Base-by-base conservation (phyloP, 1,139 yeast genomes). In the Saccharomyces hybrid region DNA sequence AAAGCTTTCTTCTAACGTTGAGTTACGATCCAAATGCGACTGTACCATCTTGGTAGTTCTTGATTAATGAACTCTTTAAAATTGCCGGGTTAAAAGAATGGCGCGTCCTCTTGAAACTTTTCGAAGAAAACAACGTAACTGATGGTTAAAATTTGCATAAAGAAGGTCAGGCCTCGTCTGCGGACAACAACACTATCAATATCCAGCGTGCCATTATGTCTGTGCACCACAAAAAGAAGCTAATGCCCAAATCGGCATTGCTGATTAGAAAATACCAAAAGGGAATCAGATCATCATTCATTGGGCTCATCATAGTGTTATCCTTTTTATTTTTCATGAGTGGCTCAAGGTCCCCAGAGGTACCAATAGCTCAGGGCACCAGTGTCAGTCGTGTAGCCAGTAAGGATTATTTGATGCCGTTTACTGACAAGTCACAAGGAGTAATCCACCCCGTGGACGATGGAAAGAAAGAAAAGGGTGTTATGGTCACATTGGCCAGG, bases 401-500 rank as follows among this genome's bases (percentile, higher is more conserved):
- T 32, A 53, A 48, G 3, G 56, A 57, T 19, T 62, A 62, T 49
- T 44, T 57, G 46, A 55, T 63, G 54, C 70, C 71, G 8, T 61
- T 58, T 47, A 60, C 69, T 5, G 71, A 68, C 55, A 58, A 55
- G 28, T 60, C 65, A 9, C 71, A 68, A 55, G 54, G 57, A 7
- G 67, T 67, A 6, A 52, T 56, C 8, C 67, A 64, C 44, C 71
- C 70, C 11, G 54, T 52, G 32, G 68, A 68, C 50, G 70, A 67
- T 54, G 70, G 70, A 25, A 53, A 47, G 27, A 78, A 76, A 55
- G 81, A 78, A 55, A 82, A 80, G 60, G 95, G 93, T 7, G 83
- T 90, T 0, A 81, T 88, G 67, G 84, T 89, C 55, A 79, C 90
- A 2, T 72, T 89, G 51, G 91, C 89, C 23, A 77, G 95, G 63